Conservation (phyloP, 2,329 filamentous ascomycete species). For the Metarhizium robertsii region DNA sequence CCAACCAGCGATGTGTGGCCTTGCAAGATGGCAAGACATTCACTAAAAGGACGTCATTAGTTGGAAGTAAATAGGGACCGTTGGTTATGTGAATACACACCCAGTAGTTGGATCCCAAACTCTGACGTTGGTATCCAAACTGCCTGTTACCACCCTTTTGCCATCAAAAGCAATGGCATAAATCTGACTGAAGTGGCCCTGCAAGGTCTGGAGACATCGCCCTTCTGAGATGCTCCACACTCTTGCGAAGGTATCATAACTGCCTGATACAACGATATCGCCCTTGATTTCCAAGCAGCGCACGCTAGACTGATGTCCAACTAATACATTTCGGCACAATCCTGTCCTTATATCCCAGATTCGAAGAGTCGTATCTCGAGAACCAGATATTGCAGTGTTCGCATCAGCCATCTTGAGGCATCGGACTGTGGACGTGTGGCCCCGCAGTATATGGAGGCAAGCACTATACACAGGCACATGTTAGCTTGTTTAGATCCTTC, state of each 20-base stretch:
- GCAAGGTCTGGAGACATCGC: conserved; percentile 78
- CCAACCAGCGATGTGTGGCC: conserved; percentile 95
- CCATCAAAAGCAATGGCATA: conserved; percentile 98
- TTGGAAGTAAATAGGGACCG: neutral
- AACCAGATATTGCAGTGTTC: conserved; percentile 92
- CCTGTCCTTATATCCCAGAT: conserved; percentile 92
- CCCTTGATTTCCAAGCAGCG: conserved; percentile 92
- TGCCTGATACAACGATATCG: conserved; percentile 94
- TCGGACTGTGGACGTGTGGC: conserved; percentile 92
- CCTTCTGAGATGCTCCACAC: conserved; percentile 98
- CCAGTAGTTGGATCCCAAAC: conserved; percentile 92
- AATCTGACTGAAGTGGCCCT: conserved; percentile 96
- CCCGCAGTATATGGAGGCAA: conserved; percentile 74
- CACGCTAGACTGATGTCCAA: conserved; percentile 92
- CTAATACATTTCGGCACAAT: conserved; percentile 80
- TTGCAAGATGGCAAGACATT: conserved; percentile 85
- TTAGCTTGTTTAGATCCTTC: conserved; percentile 9
- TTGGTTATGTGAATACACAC: conserved; percentile 35
- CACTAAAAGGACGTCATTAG: conserved; percentile 28
- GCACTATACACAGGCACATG: conserved; percentile 36
- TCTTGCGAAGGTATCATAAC: conserved; percentile 92
- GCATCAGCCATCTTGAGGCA: conserved; percentile 96
- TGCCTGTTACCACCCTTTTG: conserved; percentile 85
- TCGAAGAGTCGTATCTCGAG: conserved; percentile 84
- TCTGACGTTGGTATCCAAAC: conserved; percentile 89